A percentile compares a stretch with the other conserved stretches of the same genome.
These are phyloP conservation scores for Litsea cubeba DNA, from an alignment of 164 flowering plant species.

Conservation along the genomic window DNA sequence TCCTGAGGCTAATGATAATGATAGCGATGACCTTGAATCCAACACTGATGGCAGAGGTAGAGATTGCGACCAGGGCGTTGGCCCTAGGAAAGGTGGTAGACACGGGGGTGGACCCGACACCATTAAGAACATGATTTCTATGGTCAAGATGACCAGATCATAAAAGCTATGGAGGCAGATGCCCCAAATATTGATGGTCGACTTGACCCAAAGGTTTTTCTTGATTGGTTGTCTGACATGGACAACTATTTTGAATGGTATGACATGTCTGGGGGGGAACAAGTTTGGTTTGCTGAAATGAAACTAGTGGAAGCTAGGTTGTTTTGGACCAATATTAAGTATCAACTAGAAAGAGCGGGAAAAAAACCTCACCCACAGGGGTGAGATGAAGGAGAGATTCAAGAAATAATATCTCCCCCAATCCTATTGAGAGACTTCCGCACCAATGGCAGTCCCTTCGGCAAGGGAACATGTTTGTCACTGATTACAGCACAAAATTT, in stretches of 20 bases:
- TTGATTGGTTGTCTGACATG: constrained; percentile 1
- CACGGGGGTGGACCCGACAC: no score
- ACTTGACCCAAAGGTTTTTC: background rate
- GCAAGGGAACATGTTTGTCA: background rate
- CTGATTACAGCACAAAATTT: background rate
- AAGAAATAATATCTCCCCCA: background rate
- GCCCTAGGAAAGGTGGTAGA: no score
- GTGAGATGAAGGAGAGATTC: background rate
- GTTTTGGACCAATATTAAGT: background rate
- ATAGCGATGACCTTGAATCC: no score
- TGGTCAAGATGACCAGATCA: background rate
- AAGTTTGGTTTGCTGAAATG: background rate
- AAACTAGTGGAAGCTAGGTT: background rate
- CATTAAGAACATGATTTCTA: no score
- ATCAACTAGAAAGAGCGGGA: background rate
- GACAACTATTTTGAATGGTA: constrained; percentile 1
- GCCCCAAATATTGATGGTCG: background rate
- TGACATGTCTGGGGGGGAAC: background rate
- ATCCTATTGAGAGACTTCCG: background rate
- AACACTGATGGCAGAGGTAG: no score
- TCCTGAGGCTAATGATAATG: no score
- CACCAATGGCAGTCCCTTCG: background rate
- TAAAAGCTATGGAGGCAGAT: background rate
- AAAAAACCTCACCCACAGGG: background rate
- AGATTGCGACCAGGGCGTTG: no score